Evolutionary conservation across 306 rosid species (phyloP).

Genomic region (Acacia confusa): DNA sequence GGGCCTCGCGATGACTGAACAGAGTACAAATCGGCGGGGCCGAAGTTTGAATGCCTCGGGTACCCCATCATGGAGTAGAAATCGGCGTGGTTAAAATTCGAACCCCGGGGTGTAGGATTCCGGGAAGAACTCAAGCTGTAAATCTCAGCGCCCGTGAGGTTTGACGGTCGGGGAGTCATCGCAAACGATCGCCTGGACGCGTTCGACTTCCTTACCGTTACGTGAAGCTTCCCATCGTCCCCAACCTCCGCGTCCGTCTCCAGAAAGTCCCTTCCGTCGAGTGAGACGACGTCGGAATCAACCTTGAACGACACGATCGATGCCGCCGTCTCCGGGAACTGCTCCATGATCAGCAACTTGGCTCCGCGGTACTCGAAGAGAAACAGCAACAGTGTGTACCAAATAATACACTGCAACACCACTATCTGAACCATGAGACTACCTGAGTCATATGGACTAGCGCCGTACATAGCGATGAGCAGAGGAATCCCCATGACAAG

Average conservation of each 20-base stretch:
- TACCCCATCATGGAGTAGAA: slow-evolving; percentile 93
- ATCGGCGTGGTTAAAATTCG: slow-evolving; percentile 82
- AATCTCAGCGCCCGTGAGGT: slow-evolving; percentile 96
- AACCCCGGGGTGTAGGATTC: slow-evolving; percentile 90
- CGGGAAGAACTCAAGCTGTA: slow-evolving; percentile 88
- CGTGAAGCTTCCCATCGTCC: slow-evolving; percentile 91
- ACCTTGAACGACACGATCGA: slow-evolving; percentile 93
- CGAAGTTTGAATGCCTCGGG: slow-evolving; percentile 78
- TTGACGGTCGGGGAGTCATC: slow-evolving; percentile 91
- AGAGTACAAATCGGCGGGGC: slow-evolving; percentile 69
- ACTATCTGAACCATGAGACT: slow-evolving; percentile 88
- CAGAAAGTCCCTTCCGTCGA: slow-evolving; percentile 84
- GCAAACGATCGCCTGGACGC: slow-evolving; percentile 71
- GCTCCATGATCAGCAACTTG: slow-evolving; percentile 87
- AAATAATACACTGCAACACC: slow-evolving; percentile 90
- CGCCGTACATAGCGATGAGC: slow-evolving; percentile 85
- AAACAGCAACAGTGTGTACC: slow-evolving; percentile 91
- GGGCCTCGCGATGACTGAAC: slow-evolving; percentile 88
- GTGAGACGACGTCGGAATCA: slow-evolving; percentile 94
- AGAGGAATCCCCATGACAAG: slow-evolving; percentile 92
- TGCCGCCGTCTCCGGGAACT: slow-evolving; percentile 96
- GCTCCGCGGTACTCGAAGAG: slow-evolving; percentile 96
- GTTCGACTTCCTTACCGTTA: slow-evolving; percentile 82
- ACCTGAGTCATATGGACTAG: slow-evolving; percentile 42
- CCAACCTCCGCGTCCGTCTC: slow-evolving; percentile 96